Evolutionary conservation across 2,329 filamentous ascomycete genomes (phyloP).

Genomic region (Neopestalotiopsis sp.): DNA sequence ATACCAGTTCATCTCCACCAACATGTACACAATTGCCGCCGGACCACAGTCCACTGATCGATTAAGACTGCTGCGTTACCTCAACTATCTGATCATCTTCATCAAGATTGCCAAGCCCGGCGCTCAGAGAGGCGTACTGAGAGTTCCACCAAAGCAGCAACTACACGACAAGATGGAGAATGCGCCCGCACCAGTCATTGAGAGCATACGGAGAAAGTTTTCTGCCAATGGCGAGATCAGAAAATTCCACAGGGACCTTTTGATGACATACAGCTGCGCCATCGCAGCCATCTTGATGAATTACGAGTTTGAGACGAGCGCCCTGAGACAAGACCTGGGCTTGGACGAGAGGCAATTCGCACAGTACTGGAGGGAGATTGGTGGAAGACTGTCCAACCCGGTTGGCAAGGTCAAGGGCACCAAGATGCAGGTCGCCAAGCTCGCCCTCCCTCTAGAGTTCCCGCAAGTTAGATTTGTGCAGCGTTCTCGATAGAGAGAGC

Average conservation of each 20-base stretch:
- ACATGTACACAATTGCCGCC: slow-evolving; percentile 60
- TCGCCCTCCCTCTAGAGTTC: slow-evolving; percentile 82
- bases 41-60: slow-evolving; percentile 59
- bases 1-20: slow-evolving; percentile 70
- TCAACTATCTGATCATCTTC: slow-evolving; percentile 63
- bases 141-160: slow-evolving; percentile 66
- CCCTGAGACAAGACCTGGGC: slow-evolving; percentile 74
- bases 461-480: slow-evolving; percentile 61
- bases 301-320: slow-evolving; percentile 73
- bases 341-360: slow-evolving; percentile 74
- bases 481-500: neutral
- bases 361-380: slow-evolving; percentile 78
- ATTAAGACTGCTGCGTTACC: slow-evolving; percentile 65
- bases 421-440: slow-evolving; percentile 64
- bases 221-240: slow-evolving; percentile 67
- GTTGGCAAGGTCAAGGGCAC: slow-evolving; percentile 67
- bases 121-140: slow-evolving; percentile 51
- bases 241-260: slow-evolving; percentile 73
- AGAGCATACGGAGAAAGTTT: slow-evolving; percentile 73
- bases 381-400: slow-evolving; percentile 68
- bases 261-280: slow-evolving; percentile 76
- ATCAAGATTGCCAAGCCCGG: slow-evolving; percentile 53
- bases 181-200: slow-evolving; percentile 67
- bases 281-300: slow-evolving; percentile 75
- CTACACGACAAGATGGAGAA: slow-evolving; percentile 62